phyloP scores from a whole-genome alignment of 371 early-diverging fungal genomes.

The Saksenaea oblongispora region DNA sequence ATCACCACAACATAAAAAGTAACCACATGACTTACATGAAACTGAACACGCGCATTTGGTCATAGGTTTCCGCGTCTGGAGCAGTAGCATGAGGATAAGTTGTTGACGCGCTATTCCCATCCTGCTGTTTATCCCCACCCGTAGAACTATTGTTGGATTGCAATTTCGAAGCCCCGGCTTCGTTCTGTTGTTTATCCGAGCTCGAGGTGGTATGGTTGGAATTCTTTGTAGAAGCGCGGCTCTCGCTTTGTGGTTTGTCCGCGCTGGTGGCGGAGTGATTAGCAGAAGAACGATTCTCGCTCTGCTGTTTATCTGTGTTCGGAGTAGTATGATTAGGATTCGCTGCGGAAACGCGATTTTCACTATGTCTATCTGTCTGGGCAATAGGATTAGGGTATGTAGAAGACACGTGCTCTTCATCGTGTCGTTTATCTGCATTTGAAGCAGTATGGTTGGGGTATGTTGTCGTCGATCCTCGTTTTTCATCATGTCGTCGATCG shows the following conservation, averaged over 20 bases:
- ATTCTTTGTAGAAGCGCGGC: neutral
- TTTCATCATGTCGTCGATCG: neutral
- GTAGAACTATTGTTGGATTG: constrained; percentile 6
- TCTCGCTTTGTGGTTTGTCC: neutral
- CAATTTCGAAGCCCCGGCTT: neutral
- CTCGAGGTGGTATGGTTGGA: neutral
- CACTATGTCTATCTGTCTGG: neutral
- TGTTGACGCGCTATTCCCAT: neutral
- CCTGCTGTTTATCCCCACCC: neutral
- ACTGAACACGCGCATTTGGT: constrained; percentile 29
- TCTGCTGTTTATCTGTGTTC: neutral
- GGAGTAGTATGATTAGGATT: neutral
- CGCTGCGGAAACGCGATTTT: neutral
- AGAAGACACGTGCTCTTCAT: neutral
- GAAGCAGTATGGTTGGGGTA: neutral
- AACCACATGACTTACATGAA: constrained; percentile 23
- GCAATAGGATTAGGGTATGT: neutral
- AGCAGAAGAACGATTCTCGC: neutral
- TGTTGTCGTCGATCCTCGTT: neutral
- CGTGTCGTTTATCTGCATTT: neutral
- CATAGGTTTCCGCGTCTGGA: constrained; percentile 31
- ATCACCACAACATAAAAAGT: neutral
- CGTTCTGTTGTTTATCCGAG: neutral
- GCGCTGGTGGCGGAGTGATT: neutral
- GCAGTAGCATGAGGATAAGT: constrained; percentile 24